These are phyloP conservation scores for Coffea canephora DNA, from an alignment of 257 asterid species.

Conservation along the genomic window DNA sequence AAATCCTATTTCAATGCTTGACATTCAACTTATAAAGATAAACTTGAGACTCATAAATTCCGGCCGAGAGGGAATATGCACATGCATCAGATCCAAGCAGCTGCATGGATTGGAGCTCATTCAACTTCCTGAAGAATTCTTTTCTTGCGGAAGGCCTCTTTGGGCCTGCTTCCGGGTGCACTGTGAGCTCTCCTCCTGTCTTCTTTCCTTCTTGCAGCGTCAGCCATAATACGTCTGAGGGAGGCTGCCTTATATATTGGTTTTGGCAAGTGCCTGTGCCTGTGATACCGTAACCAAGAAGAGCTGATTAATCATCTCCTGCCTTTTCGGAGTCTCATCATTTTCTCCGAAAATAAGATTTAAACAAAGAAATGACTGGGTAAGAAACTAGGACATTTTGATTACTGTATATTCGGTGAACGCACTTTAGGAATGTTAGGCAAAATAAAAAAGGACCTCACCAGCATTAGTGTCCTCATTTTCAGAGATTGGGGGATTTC, in stretches of 20 bases:
- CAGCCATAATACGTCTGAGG: constrained; percentile 55
- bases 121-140: constrained; percentile 75
- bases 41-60: neutral
- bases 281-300: constrained; percentile 31
- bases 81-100: neutral
- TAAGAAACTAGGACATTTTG: neutral
- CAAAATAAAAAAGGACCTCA: neutral
- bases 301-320: neutral
- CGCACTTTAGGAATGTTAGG: neutral
- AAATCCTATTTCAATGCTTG: neutral
- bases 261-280: constrained; percentile 91
- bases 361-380: neutral
- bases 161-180: constrained; percentile 74
- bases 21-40: neutral
- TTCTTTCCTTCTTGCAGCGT: constrained; percentile 64
- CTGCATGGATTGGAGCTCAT: constrained; percentile 24
- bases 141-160: constrained; percentile 47
- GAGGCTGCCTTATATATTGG: constrained; percentile 73
- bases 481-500: neutral
- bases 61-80: neutral
- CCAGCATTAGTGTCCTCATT: neutral
- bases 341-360: neutral
- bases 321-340: neutral
- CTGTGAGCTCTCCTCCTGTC: constrained; percentile 89
- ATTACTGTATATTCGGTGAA: neutral